Evolutionary conservation across 441 rosid genomes (phyloP).

Genomic region (Hypseocharis bilobata): DNA sequence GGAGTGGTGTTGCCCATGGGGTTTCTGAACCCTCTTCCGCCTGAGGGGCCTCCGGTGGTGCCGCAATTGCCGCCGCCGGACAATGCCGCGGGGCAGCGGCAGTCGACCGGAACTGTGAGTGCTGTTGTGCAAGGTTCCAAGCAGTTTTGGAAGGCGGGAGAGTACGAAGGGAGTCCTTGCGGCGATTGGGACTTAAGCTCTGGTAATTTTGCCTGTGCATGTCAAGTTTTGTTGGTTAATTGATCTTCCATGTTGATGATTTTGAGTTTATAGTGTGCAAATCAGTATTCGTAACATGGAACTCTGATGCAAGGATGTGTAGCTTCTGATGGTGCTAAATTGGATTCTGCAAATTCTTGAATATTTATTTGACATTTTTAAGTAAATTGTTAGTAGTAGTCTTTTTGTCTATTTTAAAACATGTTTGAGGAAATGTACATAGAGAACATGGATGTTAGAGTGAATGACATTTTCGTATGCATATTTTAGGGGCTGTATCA

Average conservation of each 20-base stretch:
- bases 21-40: conserved; percentile 31
- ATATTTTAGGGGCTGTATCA: too few relatives aligned
- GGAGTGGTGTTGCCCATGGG: conserved; percentile 35
- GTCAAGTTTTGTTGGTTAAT: background rate
- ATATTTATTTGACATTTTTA: too few relatives aligned
- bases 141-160: conserved; percentile 96
- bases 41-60: background rate
- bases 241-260: too few relatives aligned
- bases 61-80: background rate
- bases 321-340: too few relatives aligned
- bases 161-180: conserved; percentile 48
- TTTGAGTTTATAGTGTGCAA: background rate
- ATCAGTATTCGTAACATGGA: background rate
- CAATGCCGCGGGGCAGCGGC: background rate
- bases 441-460: background rate
- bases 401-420: background rate
- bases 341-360: too few relatives aligned
- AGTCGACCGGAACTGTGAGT: background rate
- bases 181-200: conserved; percentile 46
- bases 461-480: too few relatives aligned
- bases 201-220: conserved; percentile 28
- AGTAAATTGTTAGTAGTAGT: too few relatives aligned
- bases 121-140: conserved; percentile 26
- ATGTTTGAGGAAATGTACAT: background rate
- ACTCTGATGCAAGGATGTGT: too few relatives aligned